Evolutionary conservation across 768 basidiomycete species (phyloP).

Genomic region (Boletus rufocinnamomeus): DNA sequence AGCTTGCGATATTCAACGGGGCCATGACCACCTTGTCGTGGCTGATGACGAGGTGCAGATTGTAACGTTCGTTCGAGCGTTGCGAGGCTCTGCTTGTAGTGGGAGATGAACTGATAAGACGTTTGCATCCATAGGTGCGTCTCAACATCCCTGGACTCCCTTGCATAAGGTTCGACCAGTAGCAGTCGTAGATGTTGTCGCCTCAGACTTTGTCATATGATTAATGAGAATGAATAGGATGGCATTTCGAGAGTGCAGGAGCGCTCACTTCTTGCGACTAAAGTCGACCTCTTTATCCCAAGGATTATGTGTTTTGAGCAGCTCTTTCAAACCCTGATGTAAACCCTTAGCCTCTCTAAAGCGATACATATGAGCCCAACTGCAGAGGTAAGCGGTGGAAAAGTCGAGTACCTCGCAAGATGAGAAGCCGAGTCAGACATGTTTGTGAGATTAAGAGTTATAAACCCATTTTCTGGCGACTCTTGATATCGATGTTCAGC

Average conservation of each 20-base stretch:
- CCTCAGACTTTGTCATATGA: conserved; percentile 53
- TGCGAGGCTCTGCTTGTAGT: conserved; percentile 76
- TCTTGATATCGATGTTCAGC: conserved; percentile 19
- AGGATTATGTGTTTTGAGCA: conserved; percentile 71
- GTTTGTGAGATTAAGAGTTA: conserved; percentile 16
- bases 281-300: conserved; percentile 88
- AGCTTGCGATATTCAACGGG: conserved; percentile 85
- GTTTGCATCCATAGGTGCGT: conserved; percentile 93
- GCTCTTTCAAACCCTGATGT: conserved; percentile 72
- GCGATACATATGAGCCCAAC: conserved; percentile 11
- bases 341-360: conserved; percentile 77
- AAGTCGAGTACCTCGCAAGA: conserved; percentile 36
- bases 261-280: conserved; percentile 77
- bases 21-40: conserved; percentile 48
- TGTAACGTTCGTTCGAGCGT: conserved; percentile 61
- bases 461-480: conserved; percentile 27
- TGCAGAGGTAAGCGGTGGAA: conserved; percentile 4
- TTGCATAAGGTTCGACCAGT: conserved; percentile 65
- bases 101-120: conserved; percentile 79
- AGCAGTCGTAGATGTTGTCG: conserved; percentile 69
- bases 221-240: conserved; percentile 9
- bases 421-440: conserved; percentile 45
- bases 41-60: conserved; percentile 40
- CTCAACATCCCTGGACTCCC: conserved; percentile 78
- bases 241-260: conserved; percentile 7